These are phyloP conservation scores for Ambrosiella beaveri DNA, from an alignment of 2,329 filamentous ascomycete species.

Conservation along the genomic window DNA sequence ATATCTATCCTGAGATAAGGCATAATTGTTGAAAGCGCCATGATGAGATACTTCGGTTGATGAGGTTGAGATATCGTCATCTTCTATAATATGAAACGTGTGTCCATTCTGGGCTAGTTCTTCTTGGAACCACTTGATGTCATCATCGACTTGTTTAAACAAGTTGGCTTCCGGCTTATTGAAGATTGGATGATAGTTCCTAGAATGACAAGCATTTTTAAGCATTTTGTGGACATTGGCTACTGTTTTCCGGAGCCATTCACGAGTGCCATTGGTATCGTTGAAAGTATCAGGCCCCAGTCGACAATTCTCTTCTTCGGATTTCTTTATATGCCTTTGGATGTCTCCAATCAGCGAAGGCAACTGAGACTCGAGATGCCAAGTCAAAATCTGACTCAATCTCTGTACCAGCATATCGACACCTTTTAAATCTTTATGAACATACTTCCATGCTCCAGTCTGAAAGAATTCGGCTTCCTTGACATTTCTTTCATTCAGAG, in stretches of 20 bases:
- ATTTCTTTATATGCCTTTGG: constrained; percentile 6
- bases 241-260: no score
- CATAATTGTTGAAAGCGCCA: no score
- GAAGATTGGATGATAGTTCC: no score
- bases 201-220: no score
- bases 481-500: constrained; percentile 15
- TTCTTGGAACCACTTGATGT: not conserved
- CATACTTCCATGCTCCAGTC: constrained; percentile 21
- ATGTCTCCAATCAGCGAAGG: constrained; percentile 16
- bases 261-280: no score
- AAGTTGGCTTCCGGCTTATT: no score
- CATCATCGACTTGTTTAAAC: not conserved
- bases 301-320: not conserved
- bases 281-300: no score
- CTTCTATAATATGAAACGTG: not conserved
- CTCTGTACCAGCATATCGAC: constrained; percentile 14
- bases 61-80: not conserved
- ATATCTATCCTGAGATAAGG: no score
- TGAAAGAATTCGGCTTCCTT: constrained; percentile 26
- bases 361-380: constrained; percentile 19
- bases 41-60: no score
- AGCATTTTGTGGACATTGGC: no score
- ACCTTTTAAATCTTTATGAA: constrained; percentile 14
- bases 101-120: not conserved
- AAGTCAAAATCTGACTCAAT: constrained; percentile 17